Base-by-base conservation (phyloP, 257 asterid genomes). In the Echium plantagineum region DNA sequence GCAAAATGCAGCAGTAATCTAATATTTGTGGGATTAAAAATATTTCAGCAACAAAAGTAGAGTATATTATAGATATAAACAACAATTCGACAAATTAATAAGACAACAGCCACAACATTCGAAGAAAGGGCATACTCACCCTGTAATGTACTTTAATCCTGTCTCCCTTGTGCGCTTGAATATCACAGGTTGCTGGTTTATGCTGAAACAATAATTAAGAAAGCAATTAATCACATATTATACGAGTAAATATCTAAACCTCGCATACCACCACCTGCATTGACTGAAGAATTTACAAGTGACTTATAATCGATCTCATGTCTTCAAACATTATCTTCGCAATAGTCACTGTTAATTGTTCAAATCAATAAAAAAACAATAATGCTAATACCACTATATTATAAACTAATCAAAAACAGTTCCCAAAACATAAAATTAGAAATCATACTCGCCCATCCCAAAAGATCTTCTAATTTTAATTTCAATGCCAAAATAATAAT, bases 111-210 rank as follows among this genome's bases (percentile, higher is more conserved):
- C 15, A 42, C 21, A 21, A 70, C 47, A 9, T 9, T 17, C 51
- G 46, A 35, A 28, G 55, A 18, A 62, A 48, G 51, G 47, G 61
- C 21, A 70, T 22, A 70, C 94, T 75, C 63, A 93, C 98, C 94
- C 94, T 76, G 74, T 93, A 93, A 79, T 93, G 98, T 63, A 93
- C 98, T 76, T 81, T 81, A 51, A 93, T 67, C 21, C 53, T 70
- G 70, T 93, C 97, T 5, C 98, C 98, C 80, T 88, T 89, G 81
- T 84, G 98, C 67, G 98, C 95, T 77, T 84, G 85, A 63, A 84
- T 80, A 47, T 85, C 90, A 74, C 98, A 89, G 10, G 72, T 64
- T 63, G 63, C 68, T 31, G 98, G 98, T 84, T 86, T 93, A 77
- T 77, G 68, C 98, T 93, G 94, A 78, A 77, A 67, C 32, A 73